phyloP scores from a whole-genome alignment of 495 filamentous ascomycete genomes.

The Aspergillus taichungensis region DNA sequence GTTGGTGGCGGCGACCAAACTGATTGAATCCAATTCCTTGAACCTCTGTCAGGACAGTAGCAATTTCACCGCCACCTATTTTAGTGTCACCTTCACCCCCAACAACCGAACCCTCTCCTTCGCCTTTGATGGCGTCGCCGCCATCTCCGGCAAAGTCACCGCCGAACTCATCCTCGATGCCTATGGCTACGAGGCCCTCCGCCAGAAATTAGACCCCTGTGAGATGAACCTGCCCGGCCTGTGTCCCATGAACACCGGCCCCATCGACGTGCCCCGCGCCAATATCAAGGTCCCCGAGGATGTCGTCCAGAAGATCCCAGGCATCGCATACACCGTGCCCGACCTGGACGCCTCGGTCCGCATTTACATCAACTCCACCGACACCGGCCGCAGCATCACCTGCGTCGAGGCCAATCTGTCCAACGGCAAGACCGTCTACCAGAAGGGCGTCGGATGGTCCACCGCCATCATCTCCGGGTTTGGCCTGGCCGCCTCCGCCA shows the following conservation, averaged over 20 bases:
- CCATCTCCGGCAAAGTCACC: constrained; percentile 74
- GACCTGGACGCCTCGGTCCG: constrained; percentile 80
- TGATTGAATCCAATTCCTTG: constrained; percentile 67
- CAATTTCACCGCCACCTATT: constrained; percentile 73
- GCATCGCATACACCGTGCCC: constrained; percentile 78
- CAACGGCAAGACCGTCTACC: constrained; percentile 88
- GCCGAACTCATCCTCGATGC: constrained; percentile 70
- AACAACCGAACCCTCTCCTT: constrained; percentile 62
- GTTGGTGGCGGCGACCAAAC: constrained; percentile 28
- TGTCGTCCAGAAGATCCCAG: constrained; percentile 58
- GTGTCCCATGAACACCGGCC: constrained; percentile 88
- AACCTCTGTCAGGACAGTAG: constrained; percentile 70
- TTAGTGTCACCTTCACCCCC: constrained; percentile 73
- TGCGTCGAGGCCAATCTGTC: constrained; percentile 86
- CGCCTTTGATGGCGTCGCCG: constrained; percentile 73
- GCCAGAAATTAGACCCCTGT: constrained; percentile 68
- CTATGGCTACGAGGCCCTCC: constrained; percentile 68
- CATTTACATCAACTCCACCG: constrained; percentile 63
- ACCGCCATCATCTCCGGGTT: constrained; percentile 81
- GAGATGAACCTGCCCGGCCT: constrained; percentile 58
- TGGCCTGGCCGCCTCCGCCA: constrained; percentile 72
- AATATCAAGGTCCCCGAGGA: constrained; percentile 50
- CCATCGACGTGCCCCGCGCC: constrained; percentile 61
- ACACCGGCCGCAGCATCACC: constrained; percentile 57
- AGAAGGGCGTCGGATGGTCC: constrained; percentile 80